A percentile compares a stretch with the other conserved stretches of the same genome.
These are phyloP conservation scores for Blastobotrys petasosporus DNA, from an alignment of 1,139 yeast genomes.

Conservation along the genomic window DNA sequence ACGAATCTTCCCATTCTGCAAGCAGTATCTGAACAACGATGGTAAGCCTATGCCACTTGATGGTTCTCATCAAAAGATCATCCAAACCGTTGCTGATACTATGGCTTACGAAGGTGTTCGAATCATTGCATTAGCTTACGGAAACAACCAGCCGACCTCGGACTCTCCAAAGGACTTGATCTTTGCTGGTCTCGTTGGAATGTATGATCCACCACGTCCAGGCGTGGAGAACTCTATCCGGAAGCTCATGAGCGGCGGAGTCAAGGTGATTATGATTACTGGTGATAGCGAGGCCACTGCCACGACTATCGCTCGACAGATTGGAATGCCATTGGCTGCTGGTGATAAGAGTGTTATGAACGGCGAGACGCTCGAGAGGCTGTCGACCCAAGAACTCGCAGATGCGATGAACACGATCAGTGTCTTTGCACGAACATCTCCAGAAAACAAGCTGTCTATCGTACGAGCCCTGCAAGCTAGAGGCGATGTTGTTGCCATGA, in stretches of 20 bases:
- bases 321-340: conserved; percentile 73
- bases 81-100: conserved; percentile 51
- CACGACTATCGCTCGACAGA: conserved; percentile 76
- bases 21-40: conserved; percentile 50
- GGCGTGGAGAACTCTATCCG: conserved; percentile 69
- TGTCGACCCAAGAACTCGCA: conserved; percentile 64
- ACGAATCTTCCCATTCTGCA: conserved; percentile 57
- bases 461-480: conserved; percentile 86
- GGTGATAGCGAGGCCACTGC: conserved; percentile 98
- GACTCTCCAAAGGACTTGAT: conserved; percentile 43
- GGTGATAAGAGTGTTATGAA: conserved; percentile 64
- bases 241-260: conserved; percentile 80
- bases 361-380: conserved; percentile 71
- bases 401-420: conserved; percentile 74
- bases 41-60: conserved; percentile 52
- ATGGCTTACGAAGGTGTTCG: conserved; percentile 83
- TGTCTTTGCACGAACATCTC: conserved; percentile 94
- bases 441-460: conserved; percentile 89
- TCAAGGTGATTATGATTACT: conserved; percentile 93
- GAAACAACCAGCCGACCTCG: conserved; percentile 35
- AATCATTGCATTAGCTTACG: conserved; percentile 73
- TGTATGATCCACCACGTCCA: conserved; percentile 96
- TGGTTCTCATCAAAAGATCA: conserved; percentile 41
- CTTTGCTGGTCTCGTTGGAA: conserved; percentile 82
- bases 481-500: conserved; percentile 97